Evolutionary conservation across 108 stramenopile genomes (phyloP), one percentile per base, ranked within the genome.

Genomic region (Pelagomonas calceolata): DNA sequence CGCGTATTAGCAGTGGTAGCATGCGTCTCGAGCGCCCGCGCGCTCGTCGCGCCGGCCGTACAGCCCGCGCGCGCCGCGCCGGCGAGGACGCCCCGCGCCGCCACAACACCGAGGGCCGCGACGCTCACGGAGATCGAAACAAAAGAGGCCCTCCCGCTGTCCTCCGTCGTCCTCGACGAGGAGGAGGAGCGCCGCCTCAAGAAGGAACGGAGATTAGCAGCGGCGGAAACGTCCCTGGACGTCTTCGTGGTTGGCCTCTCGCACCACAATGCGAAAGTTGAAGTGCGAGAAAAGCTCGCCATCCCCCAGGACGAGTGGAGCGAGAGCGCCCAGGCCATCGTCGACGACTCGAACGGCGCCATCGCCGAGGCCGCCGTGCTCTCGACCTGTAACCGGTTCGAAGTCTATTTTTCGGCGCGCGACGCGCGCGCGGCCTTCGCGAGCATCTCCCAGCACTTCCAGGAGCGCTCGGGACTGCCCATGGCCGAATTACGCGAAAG

Each of bases 381-480:
- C 46, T 90, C 88, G 65, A 98, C 98, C 4, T 98, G 98, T 79
- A 98, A 98, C 69, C 88, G 98, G n/a, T 98, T 98, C 76, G 98
- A 98, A 71, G 90, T 97, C 15, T 98, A 98, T 78, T 87, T 93
- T 64, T 86, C 96, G 15, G 91, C 95, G 0, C 81, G 91, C 63
- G 91, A 97, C 75, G 70, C 91, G 12, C 85, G 90, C 30, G 89
- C 86, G 34, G 95, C 94, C 70, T 94, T 94, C 80, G 43, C 67
- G 30, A 82, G 93, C 60, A 88, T 93, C 30, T 92, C 92, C 67
- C 79, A 89, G 37, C 94, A 89, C 72, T 79, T 98, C n/a, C 70
- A 85, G 46, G 73, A 94, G 66, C 84, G 91, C 44, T 86, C 89
- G 7, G 89, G 86, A 32, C 74, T 95, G 34, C 88, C 95, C 43